Base-by-base conservation (phyloP, 1,284 basidiomycete species). In the Leccinum holopus region DNA sequence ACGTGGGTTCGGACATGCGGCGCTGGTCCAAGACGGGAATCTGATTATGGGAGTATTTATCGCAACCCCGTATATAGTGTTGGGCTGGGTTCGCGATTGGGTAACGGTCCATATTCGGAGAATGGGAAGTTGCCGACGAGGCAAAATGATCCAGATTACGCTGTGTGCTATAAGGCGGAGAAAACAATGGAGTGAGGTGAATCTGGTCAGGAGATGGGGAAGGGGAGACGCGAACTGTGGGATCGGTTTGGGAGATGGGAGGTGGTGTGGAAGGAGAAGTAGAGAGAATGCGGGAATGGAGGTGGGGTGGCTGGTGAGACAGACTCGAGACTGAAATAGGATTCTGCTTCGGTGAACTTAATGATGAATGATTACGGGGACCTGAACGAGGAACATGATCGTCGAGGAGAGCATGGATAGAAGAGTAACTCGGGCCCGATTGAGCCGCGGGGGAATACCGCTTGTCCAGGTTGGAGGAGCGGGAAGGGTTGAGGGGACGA, bases 1-100 rank as follows among this genome's bases (percentile, higher is more conserved):
- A 76, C 65, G 82, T 75, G 59, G 86, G 85, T 71, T 87, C 86
- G 68, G 86, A 87, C 83, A 87, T 85, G 73, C 86, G 83, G 69
- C 85, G 78, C 60, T 84, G 83, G 75, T 84, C 84, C 64, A 81
- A 72, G 65, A 77, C 69, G 61, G 75, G 63, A 65, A 68, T 62
- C 63, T 76, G 68, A 69, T 73, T 67, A 69, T 68, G 66, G 60
- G 76, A 72, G 74, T 77, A 80, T 76, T 79, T 80, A 76, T 80
- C 75, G 57, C 66, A 66, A 57, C 60, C 67, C 68, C 66, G 78
- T 72, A 78, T 70, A 71, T 76, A 73, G 63, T 75, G 76, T 66
- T 76, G 74, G 60, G 71, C 63, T 68, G 66, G 62, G 75, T 76
- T 73, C 25, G 51, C 51, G 60, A 71, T 78, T 72, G 70, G 71